These are phyloP conservation scores for Ramalina intermedia DNA, from an alignment of 495 filamentous ascomycete species.

Conservation along the genomic window DNA sequence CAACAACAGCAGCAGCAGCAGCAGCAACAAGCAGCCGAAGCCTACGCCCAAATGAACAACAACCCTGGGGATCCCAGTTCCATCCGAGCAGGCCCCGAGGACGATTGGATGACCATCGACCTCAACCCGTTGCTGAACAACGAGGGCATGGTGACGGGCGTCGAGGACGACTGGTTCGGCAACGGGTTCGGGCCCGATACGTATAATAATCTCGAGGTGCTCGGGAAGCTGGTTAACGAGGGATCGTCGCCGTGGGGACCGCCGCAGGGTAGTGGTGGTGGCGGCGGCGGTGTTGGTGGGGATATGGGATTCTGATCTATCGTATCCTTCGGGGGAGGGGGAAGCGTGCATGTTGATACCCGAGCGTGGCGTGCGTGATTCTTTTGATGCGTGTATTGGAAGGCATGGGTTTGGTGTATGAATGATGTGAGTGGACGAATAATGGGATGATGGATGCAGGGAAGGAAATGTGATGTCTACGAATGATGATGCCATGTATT, in stretches of 20 bases:
- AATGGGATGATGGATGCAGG: too few species aligned
- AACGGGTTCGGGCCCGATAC: slow-evolving; percentile 11
- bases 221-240: slow-evolving; percentile 11
- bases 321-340: neutral
- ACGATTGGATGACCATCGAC: slow-evolving; percentile 34
- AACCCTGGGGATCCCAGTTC: neutral
- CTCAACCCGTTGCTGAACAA: slow-evolving; percentile 26
- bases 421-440: too few species aligned
- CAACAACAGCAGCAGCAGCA: neutral
- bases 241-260: neutral
- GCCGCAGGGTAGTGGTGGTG: slow-evolving; percentile 1
- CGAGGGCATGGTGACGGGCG: neutral
- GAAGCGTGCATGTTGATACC: neutral
- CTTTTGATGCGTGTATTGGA: too few species aligned
- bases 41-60: neutral
- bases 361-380: neutral
- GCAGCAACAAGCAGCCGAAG: neutral
- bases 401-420: too few species aligned
- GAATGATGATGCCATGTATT: too few species aligned
- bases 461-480: too few species aligned
- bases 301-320: neutral
- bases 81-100: neutral
- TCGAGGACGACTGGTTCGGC: slow-evolving; percentile 9
- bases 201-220: slow-evolving; percentile 12
- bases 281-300: slow-evolving; percentile 3